Base-by-base conservation (phyloP, 768 basidiomycete genomes). In the Collybiopsis confluens region DNA sequence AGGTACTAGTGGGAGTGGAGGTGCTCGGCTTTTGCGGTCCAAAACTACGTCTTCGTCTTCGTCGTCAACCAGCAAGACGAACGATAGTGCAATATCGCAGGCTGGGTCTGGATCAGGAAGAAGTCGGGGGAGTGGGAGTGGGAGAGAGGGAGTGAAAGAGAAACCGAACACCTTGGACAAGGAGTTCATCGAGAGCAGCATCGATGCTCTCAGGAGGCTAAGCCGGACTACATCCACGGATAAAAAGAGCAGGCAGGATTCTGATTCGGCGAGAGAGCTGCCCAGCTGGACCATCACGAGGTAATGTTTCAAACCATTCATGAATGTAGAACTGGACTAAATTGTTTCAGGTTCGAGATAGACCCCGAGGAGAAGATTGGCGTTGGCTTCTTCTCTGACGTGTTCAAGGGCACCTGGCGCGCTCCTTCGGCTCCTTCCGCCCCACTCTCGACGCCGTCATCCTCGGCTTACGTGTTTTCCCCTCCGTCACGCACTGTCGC, bases 281-380 rank as follows among this genome's bases (percentile, higher is more conserved):
- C 88, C 88, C 0, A 77, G 73, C 57, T 91, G 88, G 88, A 88
- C 88, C 2, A 90, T 90, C 59, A 90, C 88, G 2, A 71, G 74
- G 82, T 80, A 57, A n/a, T n/a, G n/a, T n/a, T n/a, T n/a, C n/a
- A n/a, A n/a, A n/a, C n/a, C n/a, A n/a, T n/a, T n/a, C n/a, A n/a
- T n/a, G n/a, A n/a, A n/a, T n/a, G n/a, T n/a, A n/a, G n/a, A n/a
- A n/a, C n/a, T n/a, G n/a, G n/a, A n/a, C n/a, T n/a, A n/a, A n/a
- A n/a, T n/a, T n/a, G n/a, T n/a, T 36, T 46, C 45, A 82, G 81
- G 48, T 89, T 87, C 61, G 92, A 94, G 68, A 79, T 92, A 30
- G 84, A 86, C 53, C 78, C 82, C 2, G 85, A 85, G 35, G 70
- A 74, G 53, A 79, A 82, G 64, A 83, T 93, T 54, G 86, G 89